Percentiles rank a stretch among this genome's conserved stretches.
phyloP scores from a whole-genome alignment of 768 basidiomycete genomes.

The Galerina marginata region DNA sequence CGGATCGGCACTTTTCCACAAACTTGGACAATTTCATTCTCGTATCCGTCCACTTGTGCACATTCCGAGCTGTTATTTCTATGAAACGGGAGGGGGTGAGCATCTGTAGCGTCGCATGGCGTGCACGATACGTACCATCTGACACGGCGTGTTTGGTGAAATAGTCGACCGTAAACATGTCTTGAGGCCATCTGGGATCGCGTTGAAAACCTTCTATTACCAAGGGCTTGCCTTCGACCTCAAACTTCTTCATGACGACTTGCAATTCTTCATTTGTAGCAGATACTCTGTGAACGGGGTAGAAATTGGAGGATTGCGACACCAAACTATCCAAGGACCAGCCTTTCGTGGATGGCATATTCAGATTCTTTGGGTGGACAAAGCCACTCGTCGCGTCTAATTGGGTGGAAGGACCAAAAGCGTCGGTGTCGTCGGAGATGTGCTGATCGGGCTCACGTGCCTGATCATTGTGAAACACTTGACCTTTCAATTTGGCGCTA shows the following conservation, averaged over 20 bases:
- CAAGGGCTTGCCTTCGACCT: conserved; percentile 60
- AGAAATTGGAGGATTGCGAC: conserved; percentile 38
- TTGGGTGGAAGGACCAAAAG: background rate
- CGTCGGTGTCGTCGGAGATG: background rate
- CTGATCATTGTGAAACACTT: too few relatives aligned
- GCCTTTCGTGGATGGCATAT: conserved; percentile 43
- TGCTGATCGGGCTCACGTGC: too few relatives aligned
- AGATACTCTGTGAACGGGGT: conserved; percentile 28
- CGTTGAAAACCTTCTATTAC: conserved; percentile 68
- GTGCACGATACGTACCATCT: conserved; percentile 10
- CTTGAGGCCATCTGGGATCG: conserved; percentile 56
- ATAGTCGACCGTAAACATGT: conserved; percentile 62
- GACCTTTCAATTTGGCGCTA: too few relatives aligned
- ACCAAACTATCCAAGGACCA: conserved; percentile 50
- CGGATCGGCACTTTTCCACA: conserved; percentile 46
- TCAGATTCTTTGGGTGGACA: background rate
- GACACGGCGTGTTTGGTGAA: conserved; percentile 40
- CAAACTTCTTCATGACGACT: conserved; percentile 47
- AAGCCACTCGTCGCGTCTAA: background rate
- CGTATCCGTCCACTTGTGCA: conserved; percentile 61
- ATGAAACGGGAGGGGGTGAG: background rate
- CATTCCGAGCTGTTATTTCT: conserved; percentile 70
- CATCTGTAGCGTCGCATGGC: background rate
- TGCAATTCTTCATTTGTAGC: conserved; percentile 41
- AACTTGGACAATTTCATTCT: conserved; percentile 58